Evolutionary conservation across 2,329 filamentous ascomycete genomes (phyloP), one percentile per base, ranked within the genome.

Genomic region (Fusarium sp.): DNA sequence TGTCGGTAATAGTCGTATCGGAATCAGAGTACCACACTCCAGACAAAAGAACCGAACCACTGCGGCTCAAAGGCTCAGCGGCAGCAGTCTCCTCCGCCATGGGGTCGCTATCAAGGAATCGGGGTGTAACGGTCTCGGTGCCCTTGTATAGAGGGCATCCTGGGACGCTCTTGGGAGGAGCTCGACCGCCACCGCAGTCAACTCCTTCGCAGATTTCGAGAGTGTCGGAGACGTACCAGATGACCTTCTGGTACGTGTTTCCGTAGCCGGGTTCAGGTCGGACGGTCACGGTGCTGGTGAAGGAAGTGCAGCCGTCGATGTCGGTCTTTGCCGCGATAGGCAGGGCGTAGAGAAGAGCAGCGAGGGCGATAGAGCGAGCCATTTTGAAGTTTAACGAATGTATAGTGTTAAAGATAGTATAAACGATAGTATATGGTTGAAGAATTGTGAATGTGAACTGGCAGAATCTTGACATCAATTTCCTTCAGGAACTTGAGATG

Each of bases 171-270:
- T 12, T 51, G 8, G 46, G 55, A 32, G 55, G 55, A 25, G 55
- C 55, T 51, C 55, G 34, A 5, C 55, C 55, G 21, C 55, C 55
- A 21, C 55, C 55, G 23, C 55, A 57, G 20, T 53, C 55, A 18
- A 58, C 55, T 20, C 47, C 55, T 18, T 43, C 48, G 37, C 55
- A 58, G 11, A 58, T 32, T 18, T 58, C 55, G 27, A 58, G 47
- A 5, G 13, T 21, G 47, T 58, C 46, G 10, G 46, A 23, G 10
- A 58, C 37, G 23, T 58, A 53, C 46, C 34, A 58, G 3, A 53
- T 43, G 10, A 58, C 46, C 14, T 16, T 42, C 11, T 53, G 7
- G 13, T 58, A 58, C 10, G 55, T 51, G 16, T 59, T 59, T 41
- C 46, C 55, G 6, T 58, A 53, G 13, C 55, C 47, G 4, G 55